Evolutionary conservation across 2,329 filamentous ascomycete genomes (phyloP), one percentile per base, ranked within the genome.

Genomic region (Colletotrichum lentis): DNA sequence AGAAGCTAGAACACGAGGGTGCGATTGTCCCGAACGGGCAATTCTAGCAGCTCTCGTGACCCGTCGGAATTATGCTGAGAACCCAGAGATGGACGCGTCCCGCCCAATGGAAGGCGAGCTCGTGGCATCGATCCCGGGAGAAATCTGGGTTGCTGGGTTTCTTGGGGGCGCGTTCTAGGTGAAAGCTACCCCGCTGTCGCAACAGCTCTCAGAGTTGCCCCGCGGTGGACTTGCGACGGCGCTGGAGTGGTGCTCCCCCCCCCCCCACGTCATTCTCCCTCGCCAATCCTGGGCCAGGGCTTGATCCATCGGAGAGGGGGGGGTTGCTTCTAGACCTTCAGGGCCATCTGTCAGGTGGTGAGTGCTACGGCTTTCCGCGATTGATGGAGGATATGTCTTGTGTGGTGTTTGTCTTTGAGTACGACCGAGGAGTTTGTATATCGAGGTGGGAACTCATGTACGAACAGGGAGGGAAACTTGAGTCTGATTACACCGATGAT

Each of bases 261-360:
- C 41, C 41, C 62, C 65, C 55, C 65, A 68, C 65, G 65, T 56
- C 65, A 68, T 65, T 60, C 65, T 68, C 55, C 62, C 62, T 62
- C 65, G 43, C 65, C 65, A 65, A 68, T 68, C 65, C 62, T 39
- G 41, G 47, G 55, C 31, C 65, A 44, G 61, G 54, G 49, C 35
- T 64, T 20, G 62, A 49, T 27, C 24, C 54, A 20, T 54, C 46
- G 24, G 52, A 43, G 24, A 18, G 54, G 47, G 27, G 47, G 27
- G 12, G 20, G 20, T n/a, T 27, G 24, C 46, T 60, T 64, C 46
- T 43, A 22, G 43, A 22, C 43, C 31, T 43, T 39, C 46, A 10
- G 16, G 22, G 39, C 18, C 54, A 55, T 44, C 35, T 14, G 27
- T 35, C n/a, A 11, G 22, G 27, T 11, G 7, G 31, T 35, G 20